Base-by-base conservation (phyloP, 352 stramenopile genomes). In the Pythium folliculosum region DNA sequence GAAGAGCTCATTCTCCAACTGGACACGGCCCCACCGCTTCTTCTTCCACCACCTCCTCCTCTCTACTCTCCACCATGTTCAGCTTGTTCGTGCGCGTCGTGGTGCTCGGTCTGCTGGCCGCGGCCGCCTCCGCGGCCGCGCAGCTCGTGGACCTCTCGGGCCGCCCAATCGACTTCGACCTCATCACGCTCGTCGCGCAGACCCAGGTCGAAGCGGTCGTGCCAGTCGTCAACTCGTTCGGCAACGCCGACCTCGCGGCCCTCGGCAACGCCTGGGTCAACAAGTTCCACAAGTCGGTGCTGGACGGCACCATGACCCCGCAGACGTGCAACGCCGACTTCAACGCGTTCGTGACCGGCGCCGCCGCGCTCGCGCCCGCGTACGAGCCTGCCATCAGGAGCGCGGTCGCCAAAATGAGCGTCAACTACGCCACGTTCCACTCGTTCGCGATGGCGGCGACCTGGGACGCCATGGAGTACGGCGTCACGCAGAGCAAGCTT, bases 381-480 rank as follows among this genome's bases (percentile, higher is more conserved):
- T 58, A 43, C 35, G 51, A 30, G 12, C 9, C 27, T 30, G 19
- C 44, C 35, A 27, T 32, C 51, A 58, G 25, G 51, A 25, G 27
- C 27, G 51, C 51, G 12, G 12, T 45, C 17, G 0, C 16, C 19
- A 22, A 58, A 16, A 10, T n/a, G 17, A 17, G 10, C 3, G 6
- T 58, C 3, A 30, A 58, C 2, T 45, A 45, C 19, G 44, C 44
- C 51, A 5, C 44, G 51, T 45, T 58, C 35, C 51, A 58, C 27
- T 6, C 27, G 51, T 58, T 58, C 51, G 44, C 44, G 51, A 30
- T 30, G 5, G 51, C 51, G n/a, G 51, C 51, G n/a, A 58, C 51
- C 25, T 58, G 35, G 22, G 51, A 58, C 35, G 27, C 23, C 7
- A 17, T 58, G 9, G 51, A 58, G 51, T 58, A 58, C n/a, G 51